Evolutionary conservation across 2,329 filamentous ascomycete genomes (phyloP).

Genomic region (Nemania sp.): DNA sequence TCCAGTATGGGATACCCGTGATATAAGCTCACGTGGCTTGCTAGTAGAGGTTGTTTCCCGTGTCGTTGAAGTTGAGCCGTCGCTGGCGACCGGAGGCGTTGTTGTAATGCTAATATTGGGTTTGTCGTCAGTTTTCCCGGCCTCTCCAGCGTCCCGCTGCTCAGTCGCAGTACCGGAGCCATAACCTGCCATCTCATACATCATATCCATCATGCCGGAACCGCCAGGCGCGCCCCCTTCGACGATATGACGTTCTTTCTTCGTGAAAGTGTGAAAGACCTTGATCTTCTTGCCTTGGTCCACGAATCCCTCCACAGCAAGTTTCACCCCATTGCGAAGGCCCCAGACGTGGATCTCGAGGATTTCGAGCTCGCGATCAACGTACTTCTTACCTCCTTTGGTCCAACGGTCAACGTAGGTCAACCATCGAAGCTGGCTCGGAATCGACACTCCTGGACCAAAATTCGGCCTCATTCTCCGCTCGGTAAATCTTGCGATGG

Average conservation of each 20-base stretch:
- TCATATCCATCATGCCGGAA: slow-evolving; percentile 62
- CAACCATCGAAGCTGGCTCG: slow-evolving; percentile 89
- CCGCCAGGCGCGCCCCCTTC: slow-evolving; percentile 66
- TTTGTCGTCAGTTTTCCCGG: slow-evolving; percentile 42
- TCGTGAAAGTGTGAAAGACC: slow-evolving; percentile 82
- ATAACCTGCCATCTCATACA: slow-evolving; percentile 65
- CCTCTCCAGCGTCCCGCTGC: slow-evolving; percentile 55
- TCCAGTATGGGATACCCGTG: slow-evolving; percentile 32
- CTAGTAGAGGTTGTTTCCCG: slow-evolving; percentile 32
- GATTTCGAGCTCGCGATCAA: slow-evolving; percentile 86
- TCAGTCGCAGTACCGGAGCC: slow-evolving; percentile 45
- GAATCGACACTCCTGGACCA: slow-evolving; percentile 90
- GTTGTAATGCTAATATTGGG: slow-evolving; percentile 25
- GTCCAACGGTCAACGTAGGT: slow-evolving; percentile 91
- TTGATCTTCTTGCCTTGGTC: slow-evolving; percentile 92
- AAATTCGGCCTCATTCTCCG: slow-evolving; percentile 90
- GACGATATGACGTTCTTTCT: slow-evolving; percentile 77
- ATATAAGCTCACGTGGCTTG: slow-evolving; percentile 41
- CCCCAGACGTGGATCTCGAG: slow-evolving; percentile 93
- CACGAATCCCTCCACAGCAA: slow-evolving; percentile 84
- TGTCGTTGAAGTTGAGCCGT: slow-evolving; percentile 31
- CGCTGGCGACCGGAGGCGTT: slow-evolving; percentile 28
- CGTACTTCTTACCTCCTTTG: slow-evolving; percentile 78
- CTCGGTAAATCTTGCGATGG: slow-evolving; percentile 74
- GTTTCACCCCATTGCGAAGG: slow-evolving; percentile 85